A percentile compares a stretch with the other conserved stretches of the same genome.
Evolutionary conservation across 768 basidiomycete species (phyloP).

Genomic region (Melanogaster broomeanus): DNA sequence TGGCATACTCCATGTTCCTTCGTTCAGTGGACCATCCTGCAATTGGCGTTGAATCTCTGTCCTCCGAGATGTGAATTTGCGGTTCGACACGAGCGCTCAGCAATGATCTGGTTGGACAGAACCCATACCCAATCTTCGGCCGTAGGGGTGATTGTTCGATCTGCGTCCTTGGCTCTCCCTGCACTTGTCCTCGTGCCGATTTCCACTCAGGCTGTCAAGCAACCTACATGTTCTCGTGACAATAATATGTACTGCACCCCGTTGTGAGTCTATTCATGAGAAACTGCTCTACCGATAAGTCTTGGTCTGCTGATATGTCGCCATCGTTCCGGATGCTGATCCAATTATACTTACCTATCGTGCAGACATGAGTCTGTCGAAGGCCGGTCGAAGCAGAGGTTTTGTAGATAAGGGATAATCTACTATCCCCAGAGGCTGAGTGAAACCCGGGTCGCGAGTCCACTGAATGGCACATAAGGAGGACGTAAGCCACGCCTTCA

Average conservation of each 20-base stretch:
- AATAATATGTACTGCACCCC: not conserved
- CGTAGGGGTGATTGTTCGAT: too few relatives aligned
- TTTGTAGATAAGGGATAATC: not conserved
- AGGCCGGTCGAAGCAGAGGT: not conserved
- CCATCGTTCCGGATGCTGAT: not conserved
- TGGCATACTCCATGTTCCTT: too few relatives aligned
- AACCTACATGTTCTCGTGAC: not conserved
- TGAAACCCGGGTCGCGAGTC: not conserved
- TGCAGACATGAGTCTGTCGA: not conserved
- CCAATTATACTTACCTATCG: not conserved
- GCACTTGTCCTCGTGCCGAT: not conserved
- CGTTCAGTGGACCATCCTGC: too few relatives aligned
- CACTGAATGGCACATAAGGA: not conserved
- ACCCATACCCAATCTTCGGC: too few relatives aligned
- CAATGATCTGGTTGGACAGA: too few relatives aligned
- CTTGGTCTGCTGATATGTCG: not conserved
- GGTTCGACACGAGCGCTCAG: too few relatives aligned
- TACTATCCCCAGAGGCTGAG: not conserved
- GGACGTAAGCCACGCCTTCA: not conserved
- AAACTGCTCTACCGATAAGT: not conserved
- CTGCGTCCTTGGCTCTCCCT: too few relatives aligned
- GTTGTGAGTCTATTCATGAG: not conserved
- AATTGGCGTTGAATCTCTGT: too few relatives aligned
- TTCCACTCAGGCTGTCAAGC: not conserved
- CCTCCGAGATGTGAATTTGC: too few relatives aligned